phyloP scores from a whole-genome alignment of 2,329 filamentous ascomycete species.

The Aspergillaceae sp. region DNA sequence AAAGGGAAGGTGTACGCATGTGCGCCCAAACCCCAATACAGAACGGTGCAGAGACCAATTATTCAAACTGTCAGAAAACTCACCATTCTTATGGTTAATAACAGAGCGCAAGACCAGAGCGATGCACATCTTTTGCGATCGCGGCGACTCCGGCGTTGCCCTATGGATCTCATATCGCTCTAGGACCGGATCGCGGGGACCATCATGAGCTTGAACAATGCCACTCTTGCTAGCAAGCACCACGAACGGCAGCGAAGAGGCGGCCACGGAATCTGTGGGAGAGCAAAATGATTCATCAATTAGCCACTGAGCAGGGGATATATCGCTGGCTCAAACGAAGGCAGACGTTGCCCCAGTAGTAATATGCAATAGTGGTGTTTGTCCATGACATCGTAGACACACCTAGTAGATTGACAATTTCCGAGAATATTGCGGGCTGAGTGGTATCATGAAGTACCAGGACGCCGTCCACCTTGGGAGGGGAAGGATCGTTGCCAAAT shows the following conservation, averaged over 20 bases:
- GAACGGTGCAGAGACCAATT: no score
- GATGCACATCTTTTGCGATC: constrained; percentile 67
- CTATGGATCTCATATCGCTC: constrained; percentile 65
- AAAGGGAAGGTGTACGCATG: neutral
- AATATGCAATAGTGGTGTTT: no score
- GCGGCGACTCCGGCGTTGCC: constrained; percentile 60
- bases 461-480: constrained; percentile 72
- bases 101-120: constrained; percentile 65
- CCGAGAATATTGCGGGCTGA: constrained; percentile 63
- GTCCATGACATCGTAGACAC: constrained; percentile 35
- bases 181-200: constrained; percentile 64
- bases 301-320: neutral
- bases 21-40: no score
- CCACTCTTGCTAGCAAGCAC: constrained; percentile 90
- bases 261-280: constrained; percentile 59
- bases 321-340: neutral
- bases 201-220: constrained; percentile 53
- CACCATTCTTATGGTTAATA: constrained; percentile 60
- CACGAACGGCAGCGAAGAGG: constrained; percentile 64
- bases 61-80: constrained; percentile 24
- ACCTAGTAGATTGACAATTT: constrained; percentile 71
- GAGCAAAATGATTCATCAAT: constrained; percentile 1
- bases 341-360: neutral
- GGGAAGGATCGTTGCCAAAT: constrained; percentile 53
- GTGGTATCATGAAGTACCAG: constrained; percentile 83